phyloP scores from a whole-genome alignment of 331 rosid species.

The Pyrus hybrid region DNA sequence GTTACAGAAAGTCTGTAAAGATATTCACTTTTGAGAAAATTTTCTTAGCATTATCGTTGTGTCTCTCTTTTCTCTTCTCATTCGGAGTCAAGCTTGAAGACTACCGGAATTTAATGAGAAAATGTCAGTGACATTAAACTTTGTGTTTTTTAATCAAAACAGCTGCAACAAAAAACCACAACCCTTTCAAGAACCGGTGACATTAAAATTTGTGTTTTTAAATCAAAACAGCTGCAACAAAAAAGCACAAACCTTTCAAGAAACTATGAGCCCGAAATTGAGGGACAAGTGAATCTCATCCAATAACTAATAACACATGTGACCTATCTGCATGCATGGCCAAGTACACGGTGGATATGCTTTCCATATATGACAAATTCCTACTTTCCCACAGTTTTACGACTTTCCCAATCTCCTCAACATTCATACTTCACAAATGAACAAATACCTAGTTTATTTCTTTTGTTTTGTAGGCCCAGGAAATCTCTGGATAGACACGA shows the following conservation, averaged over 20 bases:
- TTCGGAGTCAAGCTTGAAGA: background rate
- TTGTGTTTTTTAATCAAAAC: background rate
- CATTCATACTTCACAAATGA: background rate
- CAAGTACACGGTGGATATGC: background rate
- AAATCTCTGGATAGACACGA: background rate
- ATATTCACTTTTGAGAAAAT: too few species aligned
- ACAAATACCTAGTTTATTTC: background rate
- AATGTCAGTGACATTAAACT: background rate
- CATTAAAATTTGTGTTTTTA: too few species aligned
- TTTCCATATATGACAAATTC: background rate
- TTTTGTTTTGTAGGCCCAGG: background rate
- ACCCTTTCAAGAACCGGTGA: background rate
- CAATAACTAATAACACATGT: too few species aligned
- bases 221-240: background rate
- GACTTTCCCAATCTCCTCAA: background rate
- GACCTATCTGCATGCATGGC: background rate
- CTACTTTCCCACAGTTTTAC: background rate
- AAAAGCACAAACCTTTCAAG: background rate
- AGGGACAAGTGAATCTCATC: background rate
- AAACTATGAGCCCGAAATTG: background rate
- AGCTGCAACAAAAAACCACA: background rate
- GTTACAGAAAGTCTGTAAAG: too few species aligned
- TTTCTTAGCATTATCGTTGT: background rate
- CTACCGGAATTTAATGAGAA: background rate
- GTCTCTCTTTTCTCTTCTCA: background rate